These are phyloP conservation scores for Mortierella sp. DNA, from an alignment of 371 early-diverging fungal genomes.

Conservation along the genomic window DNA sequence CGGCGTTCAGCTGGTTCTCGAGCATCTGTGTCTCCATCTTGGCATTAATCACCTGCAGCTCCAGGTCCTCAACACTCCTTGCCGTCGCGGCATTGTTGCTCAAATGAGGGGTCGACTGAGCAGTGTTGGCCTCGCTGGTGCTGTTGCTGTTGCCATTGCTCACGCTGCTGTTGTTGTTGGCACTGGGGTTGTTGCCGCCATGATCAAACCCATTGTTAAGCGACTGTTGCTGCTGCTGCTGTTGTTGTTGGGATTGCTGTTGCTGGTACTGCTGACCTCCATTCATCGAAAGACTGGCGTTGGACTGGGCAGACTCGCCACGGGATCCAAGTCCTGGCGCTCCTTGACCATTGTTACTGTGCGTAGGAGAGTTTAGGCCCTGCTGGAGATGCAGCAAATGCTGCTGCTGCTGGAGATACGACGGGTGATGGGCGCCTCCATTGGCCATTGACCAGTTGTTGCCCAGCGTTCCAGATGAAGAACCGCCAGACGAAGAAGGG, in stretches of 20 bases:
- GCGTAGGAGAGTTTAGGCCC: conserved; percentile 1
- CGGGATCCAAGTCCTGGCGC: conserved; percentile 1
- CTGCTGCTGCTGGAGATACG: conserved; percentile 11
- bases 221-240: conserved; percentile 18
- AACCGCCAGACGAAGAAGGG: conserved; percentile 6
- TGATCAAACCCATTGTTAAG: conserved; percentile 10
- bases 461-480: conserved; percentile 16
- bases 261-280: conserved; percentile 18
- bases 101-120: conserved; percentile 25
- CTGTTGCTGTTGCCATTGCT: conserved; percentile 20
- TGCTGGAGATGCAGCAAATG: conserved; percentile 6
- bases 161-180: conserved; percentile 11
- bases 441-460: conserved; percentile 35
- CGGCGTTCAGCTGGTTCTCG: conserved; percentile 59
- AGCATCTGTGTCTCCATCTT: conserved; percentile 59
- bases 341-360: conserved; percentile 19
- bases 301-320: conserved; percentile 24
- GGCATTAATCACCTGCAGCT: conserved; percentile 59
- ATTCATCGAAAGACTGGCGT: conserved; percentile 2
- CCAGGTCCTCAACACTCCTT: conserved; percentile 57
- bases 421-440: conserved; percentile 4
- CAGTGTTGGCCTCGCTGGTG: conserved; percentile 15
- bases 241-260: conserved; percentile 22
- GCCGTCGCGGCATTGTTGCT: conserved; percentile 28
- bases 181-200: conserved; percentile 18